Evolutionary conservation across 2,329 filamentous ascomycete species (phyloP), one percentile per base, ranked within the genome.

Genomic region (Decorospora gaudefroyi): DNA sequence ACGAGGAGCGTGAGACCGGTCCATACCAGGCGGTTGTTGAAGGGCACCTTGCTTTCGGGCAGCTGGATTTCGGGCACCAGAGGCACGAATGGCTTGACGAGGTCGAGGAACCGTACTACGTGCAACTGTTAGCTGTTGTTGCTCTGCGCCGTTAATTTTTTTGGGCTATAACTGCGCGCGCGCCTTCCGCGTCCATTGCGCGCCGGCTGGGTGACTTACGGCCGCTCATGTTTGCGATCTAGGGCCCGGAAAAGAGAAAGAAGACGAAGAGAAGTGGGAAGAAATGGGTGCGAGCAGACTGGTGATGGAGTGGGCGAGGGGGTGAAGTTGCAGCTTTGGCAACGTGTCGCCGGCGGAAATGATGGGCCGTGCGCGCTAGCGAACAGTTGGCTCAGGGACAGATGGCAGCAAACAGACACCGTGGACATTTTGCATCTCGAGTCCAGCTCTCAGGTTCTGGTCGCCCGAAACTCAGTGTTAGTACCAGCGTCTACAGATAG

Each of bases 31-130:
- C 74, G 71, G 61, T 97, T 93, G 82, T 97, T 95, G 86, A 99
- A 99, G 62, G 91, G 90, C 47, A 96, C 87, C 81, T 96, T 97
- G 74, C 91, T 96, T 79, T 99, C 93, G 64, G 93, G 93, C 38
- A 70, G 61, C 57, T 65, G 62, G 43, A 99, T 93, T 87, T 99
- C 93, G 72, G 93, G 93, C 74, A 99, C 88, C 84, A 97, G 90
- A 80, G 93, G 92, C 82, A 95, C 90, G 75, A 99, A 99, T 72
- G 93, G 93, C 79, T 99, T 99, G 80, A 99, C 93, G 74, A 97
- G 84, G 78, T 99, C 93, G 80, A 99, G 92, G 74, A 99, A 99
- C 75, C 93, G 91, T 78, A 99, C 92, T 97, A 61, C 52, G 53
- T 31, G 42, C 49, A 46, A 51, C 51, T 34, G 56, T 66, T 55